Percentiles rank a stretch among this genome's conserved stretches.
These are phyloP conservation scores for Jatropha multifida DNA, from an alignment of 441 rosid genomes.

Conservation along the genomic window DNA sequence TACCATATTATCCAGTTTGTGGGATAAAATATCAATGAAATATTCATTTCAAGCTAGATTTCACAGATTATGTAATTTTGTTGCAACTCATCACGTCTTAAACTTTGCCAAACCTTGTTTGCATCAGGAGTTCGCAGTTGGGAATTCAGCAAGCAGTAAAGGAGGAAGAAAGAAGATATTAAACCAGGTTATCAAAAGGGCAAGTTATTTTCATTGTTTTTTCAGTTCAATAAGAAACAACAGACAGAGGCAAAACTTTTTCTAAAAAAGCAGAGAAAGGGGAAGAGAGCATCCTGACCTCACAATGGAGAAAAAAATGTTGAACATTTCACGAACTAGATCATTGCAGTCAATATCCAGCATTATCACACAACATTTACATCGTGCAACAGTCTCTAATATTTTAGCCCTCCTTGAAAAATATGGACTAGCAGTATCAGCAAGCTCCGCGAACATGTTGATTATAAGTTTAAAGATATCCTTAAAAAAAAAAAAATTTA, in stretches of 20 bases:
- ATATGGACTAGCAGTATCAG: constrained; percentile 61
- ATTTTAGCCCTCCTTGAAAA: constrained; percentile 80
- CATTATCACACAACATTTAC: constrained; percentile 77
- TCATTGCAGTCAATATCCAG: constrained; percentile 65
- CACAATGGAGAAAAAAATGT: constrained; percentile 66
- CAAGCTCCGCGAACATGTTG: constrained; percentile 61
- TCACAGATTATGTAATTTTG: not conserved
- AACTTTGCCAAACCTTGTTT: not conserved
- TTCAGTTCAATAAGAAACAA: not conserved
- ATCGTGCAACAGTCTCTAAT: constrained; percentile 72
- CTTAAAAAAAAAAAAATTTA: constrained; percentile 36
- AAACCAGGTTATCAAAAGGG: constrained; percentile 16
- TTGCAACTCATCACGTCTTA: not conserved
- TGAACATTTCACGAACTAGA: constrained; percentile 77
- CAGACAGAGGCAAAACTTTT: constrained; percentile 4
- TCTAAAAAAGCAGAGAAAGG: not conserved
- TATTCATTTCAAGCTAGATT: not conserved
- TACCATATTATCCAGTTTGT: not conserved
- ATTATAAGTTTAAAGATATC: constrained; percentile 66
- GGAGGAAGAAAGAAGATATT: not conserved
- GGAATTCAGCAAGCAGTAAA: not conserved
- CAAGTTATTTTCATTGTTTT: not conserved
- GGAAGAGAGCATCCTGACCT: constrained; percentile 48
- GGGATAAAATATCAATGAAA: not conserved
- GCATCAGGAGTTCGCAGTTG: not conserved